Conservation (phyloP, 306 rosid species). For the Pterocarpus santalinus region DNA sequence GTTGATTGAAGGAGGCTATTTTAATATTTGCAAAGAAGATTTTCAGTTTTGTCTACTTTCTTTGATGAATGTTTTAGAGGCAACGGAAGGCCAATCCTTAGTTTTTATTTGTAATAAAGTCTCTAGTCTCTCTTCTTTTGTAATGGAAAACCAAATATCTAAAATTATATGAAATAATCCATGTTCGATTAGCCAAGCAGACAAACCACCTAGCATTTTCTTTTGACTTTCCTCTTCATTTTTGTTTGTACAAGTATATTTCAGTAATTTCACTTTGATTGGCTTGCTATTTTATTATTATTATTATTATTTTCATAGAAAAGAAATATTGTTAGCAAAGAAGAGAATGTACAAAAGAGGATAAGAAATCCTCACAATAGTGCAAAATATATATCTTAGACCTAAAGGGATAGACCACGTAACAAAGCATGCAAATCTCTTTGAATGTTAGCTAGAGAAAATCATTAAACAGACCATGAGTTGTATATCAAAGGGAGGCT, state of each 20-base stretch:
- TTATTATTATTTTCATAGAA: no score
- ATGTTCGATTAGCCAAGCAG: constrained; percentile 31
- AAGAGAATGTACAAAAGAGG: no score
- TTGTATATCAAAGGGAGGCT: no score
- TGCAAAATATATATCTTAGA: no score
- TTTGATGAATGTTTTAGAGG: constrained; percentile 1
- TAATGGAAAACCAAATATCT: constrained; percentile 4
- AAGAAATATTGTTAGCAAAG: no score
- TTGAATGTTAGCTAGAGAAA: no score
- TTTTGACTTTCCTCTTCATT: background rate
- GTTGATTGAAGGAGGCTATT: background rate
- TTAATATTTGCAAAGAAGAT: constrained; percentile 6
- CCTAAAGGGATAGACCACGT: no score
- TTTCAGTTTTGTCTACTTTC: background rate
- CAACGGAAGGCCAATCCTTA: background rate
- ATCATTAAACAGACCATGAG: no score
- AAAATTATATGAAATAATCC: constrained; percentile 13
- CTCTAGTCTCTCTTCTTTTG: background rate
- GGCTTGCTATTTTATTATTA: background rate
- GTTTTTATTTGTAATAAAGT: background rate
- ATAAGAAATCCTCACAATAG: no score
- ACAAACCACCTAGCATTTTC: background rate
- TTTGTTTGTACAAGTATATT: background rate
- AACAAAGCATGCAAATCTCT: no score
- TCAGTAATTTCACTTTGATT: background rate